Conservation (phyloP, 306 rosid genomes). For the Pyrus betulifolia region DNA sequence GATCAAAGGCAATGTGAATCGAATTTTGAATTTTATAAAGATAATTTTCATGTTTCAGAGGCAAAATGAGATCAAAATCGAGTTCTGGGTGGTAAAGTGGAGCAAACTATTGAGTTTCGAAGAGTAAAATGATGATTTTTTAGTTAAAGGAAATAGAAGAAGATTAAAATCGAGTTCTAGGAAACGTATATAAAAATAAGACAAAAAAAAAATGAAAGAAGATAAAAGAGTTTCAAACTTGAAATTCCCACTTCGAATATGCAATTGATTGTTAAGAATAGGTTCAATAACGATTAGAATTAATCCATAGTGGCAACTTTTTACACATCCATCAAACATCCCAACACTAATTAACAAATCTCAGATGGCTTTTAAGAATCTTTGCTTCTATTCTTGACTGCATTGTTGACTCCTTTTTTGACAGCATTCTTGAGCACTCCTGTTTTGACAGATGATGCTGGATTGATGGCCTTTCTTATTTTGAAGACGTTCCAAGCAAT, state of each 20-base stretch:
- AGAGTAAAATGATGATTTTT: too few species aligned
- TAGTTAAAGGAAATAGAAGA: too few species aligned
- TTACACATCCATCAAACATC: background rate
- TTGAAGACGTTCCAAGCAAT: conserved; percentile 87
- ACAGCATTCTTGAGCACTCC: conserved; percentile 41
- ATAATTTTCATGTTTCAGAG: too few species aligned
- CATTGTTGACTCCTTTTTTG: conserved; percentile 24
- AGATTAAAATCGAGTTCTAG: too few species aligned
- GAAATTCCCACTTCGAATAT: background rate
- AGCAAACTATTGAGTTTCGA: too few species aligned
- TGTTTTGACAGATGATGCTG: conserved; percentile 55
- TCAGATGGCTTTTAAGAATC: conserved; percentile 2
- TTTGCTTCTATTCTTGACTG: conserved; percentile 23
- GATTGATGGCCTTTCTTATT: conserved; percentile 73
- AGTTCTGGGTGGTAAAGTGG: too few species aligned
- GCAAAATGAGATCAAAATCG: too few species aligned
- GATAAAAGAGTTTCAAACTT: background rate
- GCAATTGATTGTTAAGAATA: background rate
- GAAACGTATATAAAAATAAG: too few species aligned
- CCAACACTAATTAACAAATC: background rate
- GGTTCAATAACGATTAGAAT: background rate
- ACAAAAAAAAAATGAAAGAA: background rate
- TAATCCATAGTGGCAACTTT: background rate
- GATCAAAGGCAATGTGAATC: too few species aligned
- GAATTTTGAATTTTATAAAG: too few species aligned